These are phyloP conservation scores for Monilinia laxa DNA, from an alignment of 2,329 filamentous ascomycete species.

Conservation along the genomic window DNA sequence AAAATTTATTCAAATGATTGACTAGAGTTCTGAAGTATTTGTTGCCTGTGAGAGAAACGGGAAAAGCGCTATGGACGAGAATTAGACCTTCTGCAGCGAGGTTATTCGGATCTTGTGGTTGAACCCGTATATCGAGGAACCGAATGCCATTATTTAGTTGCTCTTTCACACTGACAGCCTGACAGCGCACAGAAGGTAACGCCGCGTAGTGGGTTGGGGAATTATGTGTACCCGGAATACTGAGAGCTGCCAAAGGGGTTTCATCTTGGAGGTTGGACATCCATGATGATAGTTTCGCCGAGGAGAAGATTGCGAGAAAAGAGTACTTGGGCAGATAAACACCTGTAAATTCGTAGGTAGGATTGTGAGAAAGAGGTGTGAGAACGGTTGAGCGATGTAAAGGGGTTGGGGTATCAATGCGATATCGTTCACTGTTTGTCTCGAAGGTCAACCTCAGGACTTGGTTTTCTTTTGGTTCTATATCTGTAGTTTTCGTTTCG, in stretches of 20 bases:
- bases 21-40: slow-evolving; percentile 78
- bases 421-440: slow-evolving; percentile 62
- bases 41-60: slow-evolving; percentile 76
- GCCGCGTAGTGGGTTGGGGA: slow-evolving; percentile 81
- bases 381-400: slow-evolving; percentile 60
- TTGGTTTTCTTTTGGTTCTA: slow-evolving; percentile 61
- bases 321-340: slow-evolving; percentile 60
- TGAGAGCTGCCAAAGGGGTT: slow-evolving; percentile 74
- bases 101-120: slow-evolving; percentile 58
- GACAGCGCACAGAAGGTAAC: slow-evolving; percentile 89
- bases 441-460: slow-evolving; percentile 74
- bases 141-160: slow-evolving; percentile 90
- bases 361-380: slow-evolving; percentile 54
- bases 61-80: slow-evolving; percentile 89
- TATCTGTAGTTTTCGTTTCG: slow-evolving; percentile 59
- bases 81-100: slow-evolving; percentile 63
- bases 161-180: slow-evolving; percentile 71
- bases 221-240: slow-evolving; percentile 95
- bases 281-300: slow-evolving; percentile 69
- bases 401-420: slow-evolving; percentile 68
- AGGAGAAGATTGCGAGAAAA: slow-evolving; percentile 66
- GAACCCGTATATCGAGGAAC: slow-evolving; percentile 89
- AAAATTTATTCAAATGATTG: slow-evolving; percentile 69
- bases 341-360: slow-evolving; percentile 59
- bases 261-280: slow-evolving; percentile 74